These are phyloP conservation scores for Pichia sp. DNA, from an alignment of 1,139 yeast species.

Conservation along the genomic window DNA sequence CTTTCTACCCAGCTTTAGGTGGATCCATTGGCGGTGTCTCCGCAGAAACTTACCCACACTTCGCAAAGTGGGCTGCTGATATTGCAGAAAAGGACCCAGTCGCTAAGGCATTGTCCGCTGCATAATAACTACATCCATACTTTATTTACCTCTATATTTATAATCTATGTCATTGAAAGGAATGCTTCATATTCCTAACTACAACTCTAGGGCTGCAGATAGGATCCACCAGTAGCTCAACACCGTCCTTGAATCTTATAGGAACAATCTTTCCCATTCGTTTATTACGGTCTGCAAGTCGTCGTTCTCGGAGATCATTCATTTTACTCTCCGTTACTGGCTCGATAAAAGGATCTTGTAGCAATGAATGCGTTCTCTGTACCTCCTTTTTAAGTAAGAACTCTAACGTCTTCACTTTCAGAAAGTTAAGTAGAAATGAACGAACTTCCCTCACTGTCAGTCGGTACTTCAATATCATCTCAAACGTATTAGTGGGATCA, in stretches of 20 bases:
- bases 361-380: not conserved
- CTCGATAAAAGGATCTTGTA: constrained; percentile 1
- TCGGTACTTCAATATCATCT: constrained; percentile 33
- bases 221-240: constrained; percentile 24
- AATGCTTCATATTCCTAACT: not conserved
- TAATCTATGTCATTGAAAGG: not conserved
- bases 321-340: constrained; percentile 15
- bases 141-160: constrained; percentile 3
- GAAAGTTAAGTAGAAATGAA: constrained; percentile 33
- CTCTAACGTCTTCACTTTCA: constrained; percentile 24
- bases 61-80: constrained; percentile 15
- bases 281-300: constrained; percentile 14
- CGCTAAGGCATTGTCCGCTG: constrained; percentile 1
- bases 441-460: constrained; percentile 39
- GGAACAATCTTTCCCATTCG: constrained; percentile 21
- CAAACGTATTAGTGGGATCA: constrained; percentile 32
- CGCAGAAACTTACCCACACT: constrained; percentile 6
- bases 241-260: constrained; percentile 20
- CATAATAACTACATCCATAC: constrained; percentile 4
- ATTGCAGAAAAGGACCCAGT: constrained; percentile 13
- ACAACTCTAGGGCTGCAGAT: constrained; percentile 17
- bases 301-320: constrained; percentile 11
- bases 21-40: not conserved
- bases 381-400: constrained; percentile 16
- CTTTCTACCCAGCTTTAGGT: not conserved